Evolutionary conservation across 139 green algal species (phyloP), one percentile per base, ranked within the genome.

Genomic region (Chlamydomonas sp.): DNA sequence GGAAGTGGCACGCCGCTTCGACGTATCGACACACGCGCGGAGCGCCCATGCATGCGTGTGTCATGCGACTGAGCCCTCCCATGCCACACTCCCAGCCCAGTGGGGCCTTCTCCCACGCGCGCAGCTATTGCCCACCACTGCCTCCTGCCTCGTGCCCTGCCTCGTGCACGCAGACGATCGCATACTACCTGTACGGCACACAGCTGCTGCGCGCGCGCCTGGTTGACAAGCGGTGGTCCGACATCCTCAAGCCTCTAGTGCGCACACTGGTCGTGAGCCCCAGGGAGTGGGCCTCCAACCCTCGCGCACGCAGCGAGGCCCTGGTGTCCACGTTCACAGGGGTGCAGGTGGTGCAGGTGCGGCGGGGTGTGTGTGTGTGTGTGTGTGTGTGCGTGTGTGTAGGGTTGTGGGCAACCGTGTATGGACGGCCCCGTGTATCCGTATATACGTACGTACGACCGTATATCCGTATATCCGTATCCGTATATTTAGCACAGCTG

Each of bases 131-230:
- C n/a, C n/a, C n/a, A n/a, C n/a, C n/a, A n/a, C n/a, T n/a, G n/a
- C n/a, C n/a, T n/a, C n/a, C n/a, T n/a, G n/a, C n/a, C n/a, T n/a
- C n/a, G n/a, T n/a, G n/a, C n/a, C n/a, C n/a, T n/a, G n/a, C n/a
- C n/a, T n/a, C n/a, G n/a, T n/a, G n/a, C n/a, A n/a, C 50, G 50
- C 59, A 72, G 67, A 8, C 35, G 1, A 31, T 72, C 24, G 67
- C 31, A 38, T 16, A 6, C 2, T 57, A 26, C 26, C 3, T 72
- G 3, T 35, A 36, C 35, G 67, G 67, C 16, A 36, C 50, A 2
- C 38, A 72, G 22, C 49, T 63, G 16, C 67, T 65, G 30, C 20
- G 30, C 3, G 48, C 48, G 6, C 48, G 67, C 30, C 22, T 35
- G 4, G 67, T 72, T 22, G 54, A 58, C 67, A 38, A 22, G n/a